Base-by-base conservation (phyloP, 805 yeast genomes). In the Starmera caribaea region DNA sequence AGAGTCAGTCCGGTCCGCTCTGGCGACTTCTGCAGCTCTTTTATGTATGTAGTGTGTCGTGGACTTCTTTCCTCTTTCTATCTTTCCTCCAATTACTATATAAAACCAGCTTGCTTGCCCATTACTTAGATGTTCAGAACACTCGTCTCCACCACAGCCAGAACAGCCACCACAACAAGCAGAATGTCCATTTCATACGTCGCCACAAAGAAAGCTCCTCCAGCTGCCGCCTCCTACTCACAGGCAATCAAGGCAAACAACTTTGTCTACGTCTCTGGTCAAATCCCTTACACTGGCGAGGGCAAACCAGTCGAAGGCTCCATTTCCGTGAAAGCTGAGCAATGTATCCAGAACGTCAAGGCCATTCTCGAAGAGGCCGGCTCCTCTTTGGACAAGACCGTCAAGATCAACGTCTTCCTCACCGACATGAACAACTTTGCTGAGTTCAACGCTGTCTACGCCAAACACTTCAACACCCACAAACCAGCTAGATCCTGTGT, bases 401-500 rank as follows among this genome's bases (percentile, higher is more conserved):
- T 88, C 58, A 92, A 92, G 68, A 82, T 68, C 55, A 90, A 81
- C 61, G 74, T 90, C 50, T 92, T 86, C 72, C 76, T 92, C 62
- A 80, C 95, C 44, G 96, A 92, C 64, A 90, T 92, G 81, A 68
- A 69, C 53, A 75, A 82, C 59, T 92, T 92, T 57, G 86, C 74
- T 45, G 82, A 76, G 47, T 84, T 92, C 70, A 92, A 92, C 69
- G 73, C 70, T 49, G 95, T 85, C 38, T 92, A 92, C 66, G 78
- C 76, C 38, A 61, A 79, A 62, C 80, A 83, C 65, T 86, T 86
- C 68, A 72, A 59, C 55, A 68, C 64, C 36, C 90, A 81, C 67
- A 82, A 81, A 62, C 97, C 98, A 34, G 97, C 97, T 32, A 86
- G 98, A 75, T 85, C 97, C 2, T 92, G 97, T 71, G 95, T 92